Evolutionary conservation across 2,329 filamentous ascomycete species (phyloP), one percentile per base, ranked within the genome.

Genomic region (Botrytis fragariae): DNA sequence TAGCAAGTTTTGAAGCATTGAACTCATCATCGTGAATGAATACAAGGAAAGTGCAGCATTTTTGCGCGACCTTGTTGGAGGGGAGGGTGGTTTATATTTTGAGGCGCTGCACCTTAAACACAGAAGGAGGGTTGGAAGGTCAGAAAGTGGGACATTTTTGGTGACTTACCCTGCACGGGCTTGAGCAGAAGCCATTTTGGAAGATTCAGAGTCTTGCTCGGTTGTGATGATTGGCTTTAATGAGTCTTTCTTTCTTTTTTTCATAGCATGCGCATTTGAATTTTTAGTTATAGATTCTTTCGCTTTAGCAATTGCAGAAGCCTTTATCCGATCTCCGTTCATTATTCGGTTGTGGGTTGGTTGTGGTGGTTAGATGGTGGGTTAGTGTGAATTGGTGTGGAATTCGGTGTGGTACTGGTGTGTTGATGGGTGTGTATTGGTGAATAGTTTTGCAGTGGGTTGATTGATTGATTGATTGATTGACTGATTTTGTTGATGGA

Each of bases 211-310:
- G 76, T 79, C 79, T 75, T 80, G 85, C 79, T 82, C 84, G 81
- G 85, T 87, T 72, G 87, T 89, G 81, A 89, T 88, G 78, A 89
- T 89, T 79, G 87, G 87, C 82, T 89, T 88, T 79, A 89, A 82
- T 78, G 88, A 64, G 39, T 73, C 85, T 83, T 89, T 89, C 82
- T 87, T 85, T 75, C 87, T 84, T 85, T 89, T 89, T 84, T 88
- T 89, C 77, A 83, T 85, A 74, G 83, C 84, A 79, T 84, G 86
- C 74, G 84, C 84, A 81, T 86, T 80, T 69, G 78, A 86, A 71
- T 85, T 76, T 61, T 73, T 62, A 63, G 75, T 75, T 54, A 86
- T 86, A 75, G 87, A 86, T 79, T 87, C 84, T 81, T 89, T 89
- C 71, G 87, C 87, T 82, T 89, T 89, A 81, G 87, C 85, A 83